Evolutionary conservation across 257 asterid genomes (phyloP).

Genomic region (Striga asiatica): DNA sequence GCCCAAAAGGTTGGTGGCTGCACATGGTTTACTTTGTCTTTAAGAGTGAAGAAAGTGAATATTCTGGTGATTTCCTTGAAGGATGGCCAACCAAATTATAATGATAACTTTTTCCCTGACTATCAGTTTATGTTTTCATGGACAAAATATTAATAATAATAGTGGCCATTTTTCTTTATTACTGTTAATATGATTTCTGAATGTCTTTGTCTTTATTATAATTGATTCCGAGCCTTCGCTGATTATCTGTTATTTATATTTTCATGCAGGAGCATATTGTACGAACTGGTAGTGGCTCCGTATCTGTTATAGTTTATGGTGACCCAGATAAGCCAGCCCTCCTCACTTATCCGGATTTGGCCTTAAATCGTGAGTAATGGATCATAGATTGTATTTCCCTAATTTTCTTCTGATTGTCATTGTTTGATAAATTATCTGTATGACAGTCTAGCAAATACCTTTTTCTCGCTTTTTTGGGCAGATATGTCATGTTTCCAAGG

Average conservation of each 20-base stretch:
- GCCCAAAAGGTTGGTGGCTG: constrained; percentile 25
- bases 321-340: constrained; percentile 90
- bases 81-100: constrained; percentile 16
- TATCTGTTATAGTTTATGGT: constrained; percentile 80
- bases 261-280: constrained; percentile 71
- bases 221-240: constrained; percentile 7
- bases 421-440: constrained; percentile 4
- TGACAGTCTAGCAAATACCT: neutral
- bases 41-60: constrained; percentile 23
- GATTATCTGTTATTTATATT: constrained; percentile 9
- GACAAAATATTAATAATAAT: constrained; percentile 10
- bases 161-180: constrained; percentile 3
- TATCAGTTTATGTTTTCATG: constrained; percentile 11
- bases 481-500: constrained; percentile 90
- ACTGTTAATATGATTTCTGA: neutral
- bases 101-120: constrained; percentile 13
- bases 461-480: constrained; percentile 20
- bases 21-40: constrained; percentile 18
- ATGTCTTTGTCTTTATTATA: constrained; percentile 2
- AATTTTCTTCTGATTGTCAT: neutral
- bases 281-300: constrained; percentile 63
- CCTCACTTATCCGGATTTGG: constrained; percentile 90
- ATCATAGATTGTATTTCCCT: neutral
- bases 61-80: constrained; percentile 23
- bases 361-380: constrained; percentile 73